Base-by-base conservation (phyloP, 2,329 filamentous ascomycete genomes). In the Claviceps maximensis region DNA sequence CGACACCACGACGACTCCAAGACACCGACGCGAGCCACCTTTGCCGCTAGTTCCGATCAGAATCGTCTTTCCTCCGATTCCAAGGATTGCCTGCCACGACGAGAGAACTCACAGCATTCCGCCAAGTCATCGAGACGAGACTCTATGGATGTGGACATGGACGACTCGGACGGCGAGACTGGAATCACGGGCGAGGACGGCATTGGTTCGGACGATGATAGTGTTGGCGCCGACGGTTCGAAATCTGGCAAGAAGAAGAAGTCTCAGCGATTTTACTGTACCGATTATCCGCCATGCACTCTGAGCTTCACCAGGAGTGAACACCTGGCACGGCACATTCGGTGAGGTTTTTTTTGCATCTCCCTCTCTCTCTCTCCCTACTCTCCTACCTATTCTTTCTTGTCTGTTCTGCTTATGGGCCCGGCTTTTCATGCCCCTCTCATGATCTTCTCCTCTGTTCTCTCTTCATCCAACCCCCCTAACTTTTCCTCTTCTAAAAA, bases 241-340 rank as follows among this genome's bases (percentile, higher is more conserved):
- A 80, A 84, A 57, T 85, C 87, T 9, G 83, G 79, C 51, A 95
- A 94, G 72, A 97, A 96, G 78, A 96, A 95, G 72, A 95, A 95
- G 69, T 89, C 89, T 0, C 89, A 96, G 67, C 82, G 89, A 47
- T 98, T 98, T 69, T 96, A 91, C 69, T 98, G 93, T 71, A 94
- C 86, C 4, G 89, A 95, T 33, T 97, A 89, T 61, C 91, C 91
- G 27, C 90, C 90, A 4, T 98, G 93, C 69, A 90, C 85, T 62
- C 69, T 98, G 54, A 96, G 89, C 68, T 98, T 98, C 65, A 97
- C 93, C 0, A 77, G 93, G 57, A 97, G 91, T 64, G 93, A 98
- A 67, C 93, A 98, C 73, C 70, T 98, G 56, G 91, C 91, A 17
- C 80, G 93, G 50, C 93, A 98, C 64, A 97, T 98, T 61, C 82